A percentile compares a stretch with the other conserved stretches of the same genome.
phyloP scores from a whole-genome alignment of 2,329 filamentous ascomycete species.

The Coniochaeta sp. region DNA sequence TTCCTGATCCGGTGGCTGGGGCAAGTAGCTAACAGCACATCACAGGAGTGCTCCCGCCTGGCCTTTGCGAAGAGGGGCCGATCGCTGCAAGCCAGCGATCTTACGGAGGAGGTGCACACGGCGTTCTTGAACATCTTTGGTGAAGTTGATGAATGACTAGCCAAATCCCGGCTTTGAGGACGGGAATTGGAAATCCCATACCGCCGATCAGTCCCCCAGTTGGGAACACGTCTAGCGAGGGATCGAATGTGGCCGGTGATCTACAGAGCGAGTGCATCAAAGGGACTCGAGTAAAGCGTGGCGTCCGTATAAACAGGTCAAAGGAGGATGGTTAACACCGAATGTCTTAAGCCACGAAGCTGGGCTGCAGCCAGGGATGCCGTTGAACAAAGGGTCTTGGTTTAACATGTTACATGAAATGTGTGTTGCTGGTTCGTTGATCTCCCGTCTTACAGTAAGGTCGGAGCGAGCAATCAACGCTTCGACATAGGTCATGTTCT shows the following conservation, averaged over 20 bases:
- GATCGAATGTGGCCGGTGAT: background rate
- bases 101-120: slow-evolving; percentile 81
- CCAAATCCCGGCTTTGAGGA: slow-evolving; percentile 9
- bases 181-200: slow-evolving; percentile 6
- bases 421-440: background rate
- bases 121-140: slow-evolving; percentile 78
- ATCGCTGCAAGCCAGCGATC: slow-evolving; percentile 83
- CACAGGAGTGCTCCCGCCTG: slow-evolving; percentile 69
- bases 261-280: background rate
- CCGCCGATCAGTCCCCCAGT: background rate
- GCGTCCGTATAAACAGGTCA: background rate
- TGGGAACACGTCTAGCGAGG: background rate
- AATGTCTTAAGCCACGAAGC: background rate
- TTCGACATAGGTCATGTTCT: background rate
- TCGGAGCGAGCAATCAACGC: background rate
- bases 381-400: background rate
- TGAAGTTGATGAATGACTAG: slow-evolving; percentile 44
- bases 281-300: background rate
- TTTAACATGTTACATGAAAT: background rate
- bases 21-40: background rate
- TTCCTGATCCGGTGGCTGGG: background rate
- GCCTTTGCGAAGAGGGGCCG: slow-evolving; percentile 82
- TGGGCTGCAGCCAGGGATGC: background rate
- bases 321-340: background rate
- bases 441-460: background rate